Percentiles rank a stretch among this genome's conserved stretches.
phyloP scores from a whole-genome alignment of 2,329 filamentous ascomycete genomes.

The Trichophyton simii region DNA sequence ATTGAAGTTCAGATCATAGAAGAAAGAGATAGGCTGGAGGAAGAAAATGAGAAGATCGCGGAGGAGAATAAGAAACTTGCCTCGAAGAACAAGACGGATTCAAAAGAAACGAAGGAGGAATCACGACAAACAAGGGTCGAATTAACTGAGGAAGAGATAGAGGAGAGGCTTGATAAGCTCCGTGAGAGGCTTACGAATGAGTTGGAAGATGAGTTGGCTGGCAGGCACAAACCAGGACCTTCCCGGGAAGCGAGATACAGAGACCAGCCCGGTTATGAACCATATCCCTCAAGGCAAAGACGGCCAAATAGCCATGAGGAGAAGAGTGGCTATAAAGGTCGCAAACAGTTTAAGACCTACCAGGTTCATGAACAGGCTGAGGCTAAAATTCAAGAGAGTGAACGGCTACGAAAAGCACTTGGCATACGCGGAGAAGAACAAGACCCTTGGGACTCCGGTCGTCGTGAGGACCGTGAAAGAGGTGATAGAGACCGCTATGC shows the following conservation, averaged over 20 bases:
- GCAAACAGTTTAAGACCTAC: constrained; percentile 63
- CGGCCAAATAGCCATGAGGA: constrained; percentile 19
- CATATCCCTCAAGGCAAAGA: constrained; percentile 8
- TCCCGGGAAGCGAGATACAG: background rate
- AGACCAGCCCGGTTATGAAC: constrained; percentile 1
- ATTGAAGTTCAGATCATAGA: constrained; percentile 92
- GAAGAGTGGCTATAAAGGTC: constrained; percentile 15
- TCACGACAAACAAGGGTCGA: constrained; percentile 22
- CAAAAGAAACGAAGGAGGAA: constrained; percentile 11
- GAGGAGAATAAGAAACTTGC: constrained; percentile 49
- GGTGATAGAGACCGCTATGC: background rate
- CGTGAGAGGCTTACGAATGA: constrained; percentile 51
- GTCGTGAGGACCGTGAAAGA: constrained; percentile 1
- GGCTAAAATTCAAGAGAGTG: constrained; percentile 92
- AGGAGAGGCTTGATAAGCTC: constrained; percentile 56
- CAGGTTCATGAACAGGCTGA: constrained; percentile 94
- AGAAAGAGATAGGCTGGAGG: constrained; percentile 78
- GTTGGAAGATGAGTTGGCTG: constrained; percentile 36
- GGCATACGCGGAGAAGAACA: constrained; percentile 53
- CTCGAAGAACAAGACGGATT: constrained; percentile 7
- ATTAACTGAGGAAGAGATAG: constrained; percentile 76
- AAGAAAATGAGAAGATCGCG: constrained; percentile 57
- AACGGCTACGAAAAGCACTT: constrained; percentile 70
- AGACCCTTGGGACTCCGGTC: background rate
- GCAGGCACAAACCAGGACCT: background rate